Conservation (phyloP, 805 yeast genomes). For the Lipomyces sp. region DNA sequence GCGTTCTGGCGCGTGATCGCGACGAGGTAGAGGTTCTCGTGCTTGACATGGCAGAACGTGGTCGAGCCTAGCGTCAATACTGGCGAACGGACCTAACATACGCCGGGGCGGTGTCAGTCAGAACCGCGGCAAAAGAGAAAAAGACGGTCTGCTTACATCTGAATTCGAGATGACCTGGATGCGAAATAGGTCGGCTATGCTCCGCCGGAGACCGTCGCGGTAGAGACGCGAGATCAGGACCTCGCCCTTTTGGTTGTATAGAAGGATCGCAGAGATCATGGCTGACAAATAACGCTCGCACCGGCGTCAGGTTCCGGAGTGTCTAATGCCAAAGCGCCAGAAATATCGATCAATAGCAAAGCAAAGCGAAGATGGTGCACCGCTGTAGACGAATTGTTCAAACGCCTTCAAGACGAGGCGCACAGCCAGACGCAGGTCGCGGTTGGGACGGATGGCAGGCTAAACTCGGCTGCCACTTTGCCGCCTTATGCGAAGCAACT, state of each 20-base stretch:
- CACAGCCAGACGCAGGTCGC: no score
- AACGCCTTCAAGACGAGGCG: no score
- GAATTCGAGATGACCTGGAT: constrained; percentile 78
- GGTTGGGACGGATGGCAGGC: no score
- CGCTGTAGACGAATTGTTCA: no score
- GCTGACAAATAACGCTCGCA: neutral
- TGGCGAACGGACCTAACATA: constrained; percentile 54
- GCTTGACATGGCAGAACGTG: constrained; percentile 73
- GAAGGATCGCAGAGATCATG: constrained; percentile 82
- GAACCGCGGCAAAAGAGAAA: neutral
- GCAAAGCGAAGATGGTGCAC: no score
- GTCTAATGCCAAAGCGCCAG: no score
- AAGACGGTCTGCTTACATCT: constrained; percentile 39
- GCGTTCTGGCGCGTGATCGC: constrained; percentile 87
- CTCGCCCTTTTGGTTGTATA: constrained; percentile 79
- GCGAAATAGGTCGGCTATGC: constrained; percentile 83
- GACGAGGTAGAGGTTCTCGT: constrained; percentile 67
- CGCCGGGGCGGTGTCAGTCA: constrained; percentile 3
- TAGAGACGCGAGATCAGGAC: constrained; percentile 70
- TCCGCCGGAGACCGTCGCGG: constrained; percentile 71
- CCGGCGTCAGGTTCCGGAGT: no score
- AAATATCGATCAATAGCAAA: no score
- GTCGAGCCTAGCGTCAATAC: constrained; percentile 87
- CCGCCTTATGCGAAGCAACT: no score
- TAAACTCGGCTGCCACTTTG: no score